Evolutionary conservation across 2,329 filamentous ascomycete species (phyloP).

Genomic region (Penicillium sp.): DNA sequence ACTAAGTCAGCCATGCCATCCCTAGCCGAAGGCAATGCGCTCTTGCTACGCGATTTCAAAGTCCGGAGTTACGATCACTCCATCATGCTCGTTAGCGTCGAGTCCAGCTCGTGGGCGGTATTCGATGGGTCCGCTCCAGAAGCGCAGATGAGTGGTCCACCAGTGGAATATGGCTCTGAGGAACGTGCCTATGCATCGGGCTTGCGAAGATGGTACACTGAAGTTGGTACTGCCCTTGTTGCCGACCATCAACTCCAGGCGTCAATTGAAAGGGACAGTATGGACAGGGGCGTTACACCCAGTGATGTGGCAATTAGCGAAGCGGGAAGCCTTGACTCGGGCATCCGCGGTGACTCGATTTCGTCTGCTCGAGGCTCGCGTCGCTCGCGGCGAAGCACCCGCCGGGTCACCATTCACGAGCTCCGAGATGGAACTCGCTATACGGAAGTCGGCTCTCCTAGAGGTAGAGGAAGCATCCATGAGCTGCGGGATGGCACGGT

Average conservation of each 20-base stretch:
- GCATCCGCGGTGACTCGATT: slow-evolving; percentile 18
- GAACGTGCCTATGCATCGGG: slow-evolving; percentile 36
- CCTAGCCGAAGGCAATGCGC: slow-evolving; percentile 37
- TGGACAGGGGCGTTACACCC: slow-evolving; percentile 22
- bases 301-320: slow-evolving; percentile 31
- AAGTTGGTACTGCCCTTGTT: slow-evolving; percentile 33
- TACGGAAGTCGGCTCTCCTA: slow-evolving; percentile 39
- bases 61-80: slow-evolving; percentile 40
- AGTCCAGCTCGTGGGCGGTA: slow-evolving; percentile 47
- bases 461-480: slow-evolving; percentile 38
- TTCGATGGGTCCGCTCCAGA: slow-evolving; percentile 33
- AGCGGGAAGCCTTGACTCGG: slow-evolving; percentile 30
- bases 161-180: slow-evolving; percentile 38
- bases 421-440: slow-evolving; percentile 41
- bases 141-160: slow-evolving; percentile 34
- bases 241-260: slow-evolving; percentile 35
- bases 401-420: slow-evolving; percentile 42
- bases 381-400: slow-evolving; percentile 28
- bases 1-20: slow-evolving; percentile 38
- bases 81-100: slow-evolving; percentile 40
- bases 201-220: slow-evolving; percentile 41
- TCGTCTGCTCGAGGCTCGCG: slow-evolving; percentile 26
- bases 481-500: slow-evolving; percentile 42
- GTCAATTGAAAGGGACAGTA: slow-evolving; percentile 29
- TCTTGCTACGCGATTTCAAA: slow-evolving; percentile 46